Conservation (phyloP, 306 rosid genomes). For the Abrus pulchellus region DNA sequence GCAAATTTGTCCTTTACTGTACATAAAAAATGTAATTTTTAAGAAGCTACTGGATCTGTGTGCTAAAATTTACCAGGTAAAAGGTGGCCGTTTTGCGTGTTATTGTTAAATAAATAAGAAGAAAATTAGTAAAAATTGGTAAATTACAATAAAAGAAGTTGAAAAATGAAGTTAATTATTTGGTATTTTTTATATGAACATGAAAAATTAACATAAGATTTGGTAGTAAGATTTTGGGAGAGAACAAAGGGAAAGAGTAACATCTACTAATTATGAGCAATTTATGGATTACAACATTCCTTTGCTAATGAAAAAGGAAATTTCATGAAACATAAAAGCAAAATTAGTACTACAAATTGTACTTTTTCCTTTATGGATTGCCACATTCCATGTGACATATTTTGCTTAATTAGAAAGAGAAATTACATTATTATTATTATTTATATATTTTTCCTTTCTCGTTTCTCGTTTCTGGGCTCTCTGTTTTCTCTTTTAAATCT, state of each 20-base stretch:
- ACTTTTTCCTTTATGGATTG: conserved; percentile 7
- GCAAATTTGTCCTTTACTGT: conserved; percentile 25
- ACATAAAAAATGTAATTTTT: not conserved
- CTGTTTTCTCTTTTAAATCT: not conserved
- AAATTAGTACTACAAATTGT: conserved; percentile 35
- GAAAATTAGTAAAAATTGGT: not conserved
- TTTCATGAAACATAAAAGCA: not conserved
- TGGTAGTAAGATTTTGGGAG: not conserved
- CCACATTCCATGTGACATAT: conserved; percentile 40
- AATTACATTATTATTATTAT: not conserved
- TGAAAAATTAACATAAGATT: not conserved
- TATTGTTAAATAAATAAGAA: not conserved
- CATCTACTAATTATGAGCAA: not conserved
- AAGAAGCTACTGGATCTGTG: not conserved
- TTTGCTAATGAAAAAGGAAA: not conserved
- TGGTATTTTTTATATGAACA: too few relatives aligned
- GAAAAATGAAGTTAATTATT: too few relatives aligned
- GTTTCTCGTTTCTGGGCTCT: too few relatives aligned
- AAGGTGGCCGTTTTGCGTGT: not conserved
- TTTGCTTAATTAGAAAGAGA: not conserved
- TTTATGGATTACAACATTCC: not conserved
- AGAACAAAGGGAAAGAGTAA: not conserved
- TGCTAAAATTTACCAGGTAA: not conserved
- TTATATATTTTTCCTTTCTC: too few relatives aligned
- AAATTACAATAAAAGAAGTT: too few relatives aligned